Evolutionary conservation across 441 rosid species (phyloP).

Genomic region (Flueggea neowawraea): DNA sequence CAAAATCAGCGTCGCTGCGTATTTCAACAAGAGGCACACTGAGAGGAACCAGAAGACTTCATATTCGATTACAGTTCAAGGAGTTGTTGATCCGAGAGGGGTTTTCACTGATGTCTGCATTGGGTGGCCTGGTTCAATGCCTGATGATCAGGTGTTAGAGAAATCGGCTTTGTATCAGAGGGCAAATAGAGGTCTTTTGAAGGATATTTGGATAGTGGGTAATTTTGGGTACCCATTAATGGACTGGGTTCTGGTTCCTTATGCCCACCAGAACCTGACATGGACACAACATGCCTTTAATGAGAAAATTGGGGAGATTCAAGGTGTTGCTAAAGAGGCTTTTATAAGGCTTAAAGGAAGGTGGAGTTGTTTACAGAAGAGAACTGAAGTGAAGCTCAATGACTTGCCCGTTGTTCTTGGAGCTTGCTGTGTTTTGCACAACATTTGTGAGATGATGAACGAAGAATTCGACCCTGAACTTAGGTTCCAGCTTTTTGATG

Average conservation of each 20-base stretch:
- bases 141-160: slow-evolving; percentile 62
- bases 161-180: slow-evolving; percentile 57
- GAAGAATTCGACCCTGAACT: slow-evolving; percentile 43
- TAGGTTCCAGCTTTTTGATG: slow-evolving; percentile 52
- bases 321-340: slow-evolving; percentile 42
- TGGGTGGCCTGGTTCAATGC: slow-evolving; percentile 79
- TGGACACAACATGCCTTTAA: slow-evolving; percentile 79
- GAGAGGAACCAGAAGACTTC: slow-evolving; percentile 78
- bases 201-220: slow-evolving; percentile 62
- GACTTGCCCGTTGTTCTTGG: slow-evolving; percentile 70
- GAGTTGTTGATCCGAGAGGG: slow-evolving; percentile 64
- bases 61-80: slow-evolving; percentile 71
- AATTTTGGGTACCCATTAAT: slow-evolving; percentile 51
- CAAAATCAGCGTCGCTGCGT: slow-evolving; percentile 49
- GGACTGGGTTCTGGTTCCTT: slow-evolving; percentile 74
- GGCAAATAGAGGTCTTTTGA: slow-evolving; percentile 45
- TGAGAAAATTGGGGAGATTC: slow-evolving; percentile 46
- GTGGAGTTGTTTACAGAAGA: slow-evolving; percentile 71
- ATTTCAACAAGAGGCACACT: slow-evolving; percentile 69
- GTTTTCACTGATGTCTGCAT: slow-evolving; percentile 70
- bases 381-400: slow-evolving; percentile 72
- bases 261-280: slow-evolving; percentile 59
- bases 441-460: slow-evolving; percentile 61
- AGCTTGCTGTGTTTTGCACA: slow-evolving; percentile 76
- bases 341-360: slow-evolving; percentile 56